Evolutionary conservation across 2,329 filamentous ascomycete genomes (phyloP).

Genomic region (Apiospora aurea): DNA sequence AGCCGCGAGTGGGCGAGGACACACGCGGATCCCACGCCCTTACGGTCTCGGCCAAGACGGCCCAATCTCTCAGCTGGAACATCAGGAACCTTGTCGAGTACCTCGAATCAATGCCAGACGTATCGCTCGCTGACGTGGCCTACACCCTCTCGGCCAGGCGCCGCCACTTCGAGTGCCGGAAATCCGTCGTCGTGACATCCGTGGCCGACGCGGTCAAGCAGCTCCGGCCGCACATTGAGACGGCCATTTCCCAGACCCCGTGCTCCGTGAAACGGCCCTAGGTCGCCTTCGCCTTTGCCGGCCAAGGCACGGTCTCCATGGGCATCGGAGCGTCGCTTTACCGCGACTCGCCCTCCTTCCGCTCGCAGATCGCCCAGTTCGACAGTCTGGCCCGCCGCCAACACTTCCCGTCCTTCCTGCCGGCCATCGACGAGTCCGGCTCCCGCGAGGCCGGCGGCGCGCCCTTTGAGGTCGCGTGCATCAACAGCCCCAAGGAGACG

Average conservation of each 20-base stretch:
- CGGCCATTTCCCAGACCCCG: background rate
- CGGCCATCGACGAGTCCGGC: conserved; percentile 43
- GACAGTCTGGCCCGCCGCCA: conserved; percentile 30
- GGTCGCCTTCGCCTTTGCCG: conserved; percentile 51
- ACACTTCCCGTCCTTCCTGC: conserved; percentile 48
- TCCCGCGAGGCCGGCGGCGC: background rate
- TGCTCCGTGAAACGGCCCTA: conserved; percentile 28
- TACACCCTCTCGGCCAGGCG: conserved; percentile 63
- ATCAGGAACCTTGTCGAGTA: conserved; percentile 42
- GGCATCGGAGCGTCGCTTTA: background rate
- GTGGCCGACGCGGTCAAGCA: background rate
- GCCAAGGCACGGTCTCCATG: conserved; percentile 49
- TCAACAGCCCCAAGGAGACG: conserved; percentile 69
- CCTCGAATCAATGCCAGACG: conserved; percentile 47
- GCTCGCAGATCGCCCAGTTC: conserved; percentile 6
- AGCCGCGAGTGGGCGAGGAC: conserved; percentile 39
- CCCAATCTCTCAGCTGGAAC: conserved; percentile 48
- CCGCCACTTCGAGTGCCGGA: conserved; percentile 3
- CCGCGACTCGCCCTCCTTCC: background rate
- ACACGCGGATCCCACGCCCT: conserved; percentile 51
- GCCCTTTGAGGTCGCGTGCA: conserved; percentile 59
- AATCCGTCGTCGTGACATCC: background rate
- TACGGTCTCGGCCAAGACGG: conserved; percentile 53
- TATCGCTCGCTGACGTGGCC: conserved; percentile 52
- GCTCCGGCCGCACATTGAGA: background rate